Base-by-base conservation (phyloP, 176 grass and related monocot species). In the Otatea glauca region DNA sequence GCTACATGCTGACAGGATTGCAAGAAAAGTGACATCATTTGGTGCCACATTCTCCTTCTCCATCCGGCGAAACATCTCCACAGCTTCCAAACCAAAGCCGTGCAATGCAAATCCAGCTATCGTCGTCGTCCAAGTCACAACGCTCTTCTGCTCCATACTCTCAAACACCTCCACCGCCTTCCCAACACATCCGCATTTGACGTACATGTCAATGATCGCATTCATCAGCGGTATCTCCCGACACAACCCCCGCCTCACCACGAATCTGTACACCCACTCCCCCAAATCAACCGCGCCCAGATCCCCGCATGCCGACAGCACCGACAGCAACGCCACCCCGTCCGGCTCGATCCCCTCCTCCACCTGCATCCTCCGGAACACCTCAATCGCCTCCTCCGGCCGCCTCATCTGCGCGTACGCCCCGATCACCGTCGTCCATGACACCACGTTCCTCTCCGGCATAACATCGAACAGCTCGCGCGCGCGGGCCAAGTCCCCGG, bases 321-420 rank as follows among this genome's bases (percentile, higher is more conserved):
- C 89, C 3, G 89, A 88, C 25, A 97, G 74, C 74, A 97, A 71
- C 0, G 94, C 84, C 56, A 97, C 76, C 70, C 86, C 87, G 48
- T 97, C 91, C 2, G 91, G 91, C 64, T 91, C 78, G 37, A 90
- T 86, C 18, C 78, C 61, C 7, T 85, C 92, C 82, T 95, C 94
- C 43, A 90, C 32, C 72, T 97, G 94, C 94, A 97, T 97, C 76
- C 86, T 92, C 56, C 82, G 91, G 27, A 97, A 97, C 50, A 97
- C 60, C 34, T 86, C 76, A 0, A 97, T 43, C 0, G 92, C 92
- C 64, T 94, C 89, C 47, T 87, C 89, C 8, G 92, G 84, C 32
- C 37, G 76, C 45, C 62, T 94, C 85, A 86, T 81, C 83, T 90
- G 79, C 6, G 66, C 83, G 37, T 90, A 92, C 0, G 90, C 89